These are phyloP conservation scores for Nakazawaea sp. DNA, from an alignment of 805 yeast species.

Conservation along the genomic window DNA sequence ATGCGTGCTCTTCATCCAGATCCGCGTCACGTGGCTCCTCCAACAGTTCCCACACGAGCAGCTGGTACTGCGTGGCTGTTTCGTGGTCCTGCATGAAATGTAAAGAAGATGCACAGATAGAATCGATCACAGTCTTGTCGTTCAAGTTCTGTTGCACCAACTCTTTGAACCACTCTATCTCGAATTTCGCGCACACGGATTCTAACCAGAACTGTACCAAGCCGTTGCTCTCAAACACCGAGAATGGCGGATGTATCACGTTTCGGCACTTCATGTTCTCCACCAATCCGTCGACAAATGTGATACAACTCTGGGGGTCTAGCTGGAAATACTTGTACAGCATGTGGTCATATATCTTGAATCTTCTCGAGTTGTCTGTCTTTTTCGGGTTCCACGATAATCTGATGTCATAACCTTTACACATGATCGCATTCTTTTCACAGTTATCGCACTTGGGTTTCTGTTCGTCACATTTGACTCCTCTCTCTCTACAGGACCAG, in stretches of 20 bases:
- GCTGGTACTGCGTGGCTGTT: neutral
- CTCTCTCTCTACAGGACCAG: constrained; percentile 47
- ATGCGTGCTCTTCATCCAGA: neutral
- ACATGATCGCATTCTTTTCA: constrained; percentile 31
- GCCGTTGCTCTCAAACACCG: constrained; percentile 8
- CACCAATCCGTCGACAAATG: constrained; percentile 2
- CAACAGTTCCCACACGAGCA: neutral
- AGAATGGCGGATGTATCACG: constrained; percentile 3
- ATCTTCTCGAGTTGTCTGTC: constrained; percentile 10
- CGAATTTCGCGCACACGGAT: neutral
- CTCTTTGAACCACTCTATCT: constrained; percentile 2
- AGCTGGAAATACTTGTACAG: neutral
- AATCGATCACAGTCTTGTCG: neutral
- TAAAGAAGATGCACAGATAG: constrained; percentile 2
- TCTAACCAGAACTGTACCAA: constrained; percentile 1
- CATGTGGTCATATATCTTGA: constrained; percentile 7
- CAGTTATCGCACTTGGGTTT: constrained; percentile 42
- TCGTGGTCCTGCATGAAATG: neutral
- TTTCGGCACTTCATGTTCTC: neutral
- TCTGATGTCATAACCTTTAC: constrained; percentile 43
- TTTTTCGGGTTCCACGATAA: constrained; percentile 29
- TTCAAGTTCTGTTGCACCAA: neutral
- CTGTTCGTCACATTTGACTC: constrained; percentile 45
- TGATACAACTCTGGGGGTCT: neutral
- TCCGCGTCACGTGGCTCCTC: neutral